These are phyloP conservation scores for Orychophragmus violaceus DNA, from an alignment of 345 rosid species.

Conservation along the genomic window DNA sequence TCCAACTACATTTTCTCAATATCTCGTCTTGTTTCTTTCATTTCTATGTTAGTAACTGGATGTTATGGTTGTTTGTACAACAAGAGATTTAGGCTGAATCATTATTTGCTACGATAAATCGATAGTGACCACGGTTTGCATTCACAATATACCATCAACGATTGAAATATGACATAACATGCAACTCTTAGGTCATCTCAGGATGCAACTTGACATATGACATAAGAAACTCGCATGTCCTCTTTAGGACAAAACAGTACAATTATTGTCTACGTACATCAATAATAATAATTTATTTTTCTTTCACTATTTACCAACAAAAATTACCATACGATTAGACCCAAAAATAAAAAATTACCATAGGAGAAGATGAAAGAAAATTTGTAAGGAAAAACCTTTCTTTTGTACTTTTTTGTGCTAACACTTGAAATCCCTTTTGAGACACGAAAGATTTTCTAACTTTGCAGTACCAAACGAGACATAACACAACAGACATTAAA, in stretches of 20 bases:
- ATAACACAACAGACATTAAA: neutral
- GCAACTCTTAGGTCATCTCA: too few species aligned
- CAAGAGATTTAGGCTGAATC: neutral
- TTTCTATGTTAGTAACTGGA: neutral
- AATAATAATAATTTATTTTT: neutral
- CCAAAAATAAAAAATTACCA: neutral
- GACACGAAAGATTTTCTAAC: neutral
- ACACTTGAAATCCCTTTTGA: neutral
- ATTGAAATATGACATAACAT: neutral
- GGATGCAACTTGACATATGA: neutral
- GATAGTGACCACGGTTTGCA: neutral
- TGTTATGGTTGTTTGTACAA: neutral
- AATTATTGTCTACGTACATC: slow-evolving; percentile 2
- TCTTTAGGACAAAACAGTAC: slow-evolving; percentile 1
- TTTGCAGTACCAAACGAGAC: slow-evolving; percentile 7
- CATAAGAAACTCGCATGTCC: neutral
- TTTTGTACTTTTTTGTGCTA: too few species aligned
- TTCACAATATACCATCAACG: neutral
- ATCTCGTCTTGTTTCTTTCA: neutral
- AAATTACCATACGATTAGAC: too few species aligned
- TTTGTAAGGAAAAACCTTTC: too few species aligned
- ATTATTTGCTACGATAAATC: neutral
- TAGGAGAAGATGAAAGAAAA: too few species aligned
- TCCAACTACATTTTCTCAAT: neutral
- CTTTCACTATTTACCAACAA: neutral